Percentiles rank a stretch among this genome's conserved stretches.
phyloP scores from a whole-genome alignment of 2,329 filamentous ascomycete genomes.

The Biscogniauxia mediterranea region DNA sequence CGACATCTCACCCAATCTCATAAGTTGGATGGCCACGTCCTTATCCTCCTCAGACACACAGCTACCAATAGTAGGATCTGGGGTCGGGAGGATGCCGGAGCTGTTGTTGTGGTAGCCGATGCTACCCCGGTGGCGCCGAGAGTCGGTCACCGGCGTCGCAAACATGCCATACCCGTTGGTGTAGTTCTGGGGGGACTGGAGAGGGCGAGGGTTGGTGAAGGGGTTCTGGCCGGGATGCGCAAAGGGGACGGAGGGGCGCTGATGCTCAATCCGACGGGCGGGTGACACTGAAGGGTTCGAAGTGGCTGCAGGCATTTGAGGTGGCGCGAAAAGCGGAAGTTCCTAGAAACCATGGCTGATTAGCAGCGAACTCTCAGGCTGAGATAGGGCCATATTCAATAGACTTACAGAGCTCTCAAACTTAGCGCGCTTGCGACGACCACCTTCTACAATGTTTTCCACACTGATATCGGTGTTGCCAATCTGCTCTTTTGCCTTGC shows the following conservation, averaged over 20 bases:
- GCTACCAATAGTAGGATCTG: conserved; percentile 94
- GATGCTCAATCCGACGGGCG: conserved; percentile 73
- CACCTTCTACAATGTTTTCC: conserved; percentile 97
- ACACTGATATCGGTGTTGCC: conserved; percentile 96
- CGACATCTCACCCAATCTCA: conserved; percentile 90
- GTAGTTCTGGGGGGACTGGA: conserved; percentile 84
- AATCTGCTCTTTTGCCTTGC: conserved; percentile 79
- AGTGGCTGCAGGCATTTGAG: conserved; percentile 88
- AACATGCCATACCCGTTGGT: conserved; percentile 56
- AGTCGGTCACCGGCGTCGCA: conserved; percentile 60
- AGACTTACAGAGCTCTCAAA: conserved; percentile 91
- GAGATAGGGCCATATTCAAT: not conserved
- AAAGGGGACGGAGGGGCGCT: conserved; percentile 73
- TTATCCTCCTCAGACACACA: conserved; percentile 93
- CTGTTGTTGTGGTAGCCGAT: conserved; percentile 51
- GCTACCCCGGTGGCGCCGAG: conserved; percentile 65
- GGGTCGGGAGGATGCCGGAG: conserved; percentile 76
- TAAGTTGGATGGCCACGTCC: conserved; percentile 94
- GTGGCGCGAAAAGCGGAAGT: conserved; percentile 89
- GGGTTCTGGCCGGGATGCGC: conserved; percentile 74
- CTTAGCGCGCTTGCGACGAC: conserved; percentile 90
- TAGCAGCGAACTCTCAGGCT: conserved; percentile 12
- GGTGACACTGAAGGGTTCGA: conserved; percentile 98
- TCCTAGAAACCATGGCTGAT: conserved; percentile 61
- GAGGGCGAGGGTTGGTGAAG: conserved; percentile 71